Evolutionary conservation across 83 land plant species (phyloP), one percentile per base, ranked within the genome.

Genomic region (Isoetes engelmannii): DNA sequence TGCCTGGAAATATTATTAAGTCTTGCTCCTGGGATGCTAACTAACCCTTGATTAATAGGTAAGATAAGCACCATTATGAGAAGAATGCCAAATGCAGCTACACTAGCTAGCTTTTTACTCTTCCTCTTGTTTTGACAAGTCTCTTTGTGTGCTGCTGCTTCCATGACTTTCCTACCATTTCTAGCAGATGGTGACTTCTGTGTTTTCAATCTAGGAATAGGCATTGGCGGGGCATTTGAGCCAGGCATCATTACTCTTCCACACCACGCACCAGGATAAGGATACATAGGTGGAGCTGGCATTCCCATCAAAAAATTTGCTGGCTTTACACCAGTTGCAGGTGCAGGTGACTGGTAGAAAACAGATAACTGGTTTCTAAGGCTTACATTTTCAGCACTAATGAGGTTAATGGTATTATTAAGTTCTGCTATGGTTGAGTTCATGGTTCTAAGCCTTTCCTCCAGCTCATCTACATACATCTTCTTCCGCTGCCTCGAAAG

Each of bases 401-500:
- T 15, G 44, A 57, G 83, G 4, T 88, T 80, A 59, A 94, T 74
- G 65, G 79, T 88, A 45, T 74, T 72, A 69, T 88, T 94, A 73
- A 94, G 74, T 48, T 94, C 97, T 3, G 84, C 71, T 49, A 94
- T 85, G 0, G 87, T 86, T 0, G 93, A 77, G 60, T 83, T 77
- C 89, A 91, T 80, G 10, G 74, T 57, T 50, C 84, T 74, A 50
- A 94, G 82, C 83, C 85, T 90, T 42, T 87, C 99, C 76, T 94
- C 99, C 44, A 94, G 74, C 80, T 94, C 97, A 69, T 88, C 97
- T 6, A 94, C 90, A 67, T 94, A 88, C 60, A 85, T 87, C 76
- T 94, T 94, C 86, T 86, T 94, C 78, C 97, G 70, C 75, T 94
- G 99, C 50, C 99, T 71, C 0, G 99, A 94, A 5, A 94, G 83